Base-by-base conservation (phyloP, 345 rosid genomes). In the Gossypium ekmanianum region DNA sequence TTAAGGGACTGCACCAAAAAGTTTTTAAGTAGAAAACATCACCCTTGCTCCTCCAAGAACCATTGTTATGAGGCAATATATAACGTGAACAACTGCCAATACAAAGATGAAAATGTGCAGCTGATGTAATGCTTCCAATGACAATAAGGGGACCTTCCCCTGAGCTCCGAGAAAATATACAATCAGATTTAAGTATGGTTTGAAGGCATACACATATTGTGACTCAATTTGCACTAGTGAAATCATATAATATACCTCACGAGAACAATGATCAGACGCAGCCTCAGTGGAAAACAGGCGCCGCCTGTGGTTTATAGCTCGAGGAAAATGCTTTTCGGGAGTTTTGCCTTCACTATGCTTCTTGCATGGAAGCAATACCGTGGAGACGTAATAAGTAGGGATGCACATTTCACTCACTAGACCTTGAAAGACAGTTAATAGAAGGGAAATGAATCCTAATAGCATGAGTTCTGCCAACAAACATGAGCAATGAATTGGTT, bases 21-120 rank as follows among this genome's bases (percentile, higher is more conserved):
- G 7, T 34, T 34, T 34, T 34, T 63, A 26, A 43, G 26, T 44
- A 7, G 17, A 61, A 51, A 27, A 29, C 44, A 73, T 77, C 88
- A 94, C 98, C 92, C 88, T 86, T 52, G 86, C 85, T 57, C 92
- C 90, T 68, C 92, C 97, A 62, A 94, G 97, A 81, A 89, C 78
- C 92, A 91, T 88, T 7, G 97, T 94, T 27, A 83, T 72, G 61
- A 74, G 93, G 47, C 97, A 94, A 81, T 91, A 94, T 77, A 89
- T 76, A 45, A 86, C 94, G 54, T 94, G 98, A 67, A 91, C 87
- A 67, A 94, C 84, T 17, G 97, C 98, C 82, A 94, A 51, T 11
- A 90, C 97, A 71, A 94, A 94, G 79, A 94, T 88, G 79, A 92
- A 94, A 56, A 94, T 92, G 80, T 94, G 98, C 63, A 94, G 89